A percentile compares a stretch with the other conserved stretches of the same genome.
These are phyloP conservation scores for Myotisia sp. DNA, from an alignment of 2,329 filamentous ascomycete genomes.

Conservation along the genomic window DNA sequence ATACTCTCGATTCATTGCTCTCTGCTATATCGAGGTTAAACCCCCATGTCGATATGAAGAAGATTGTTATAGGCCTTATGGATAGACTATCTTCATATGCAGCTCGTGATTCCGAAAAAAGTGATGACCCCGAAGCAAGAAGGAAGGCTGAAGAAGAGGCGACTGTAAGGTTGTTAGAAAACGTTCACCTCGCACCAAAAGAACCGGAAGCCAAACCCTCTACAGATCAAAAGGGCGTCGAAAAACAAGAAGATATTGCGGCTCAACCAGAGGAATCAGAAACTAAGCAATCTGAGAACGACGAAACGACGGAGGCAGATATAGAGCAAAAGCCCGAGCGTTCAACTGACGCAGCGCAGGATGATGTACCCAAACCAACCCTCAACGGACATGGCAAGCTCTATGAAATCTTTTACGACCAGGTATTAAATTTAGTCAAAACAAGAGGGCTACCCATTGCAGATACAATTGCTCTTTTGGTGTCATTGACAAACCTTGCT, in stretches of 20 bases:
- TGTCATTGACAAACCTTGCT: slow-evolving; percentile 86
- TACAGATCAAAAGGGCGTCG: slow-evolving; percentile 16
- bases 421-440: slow-evolving; percentile 86
- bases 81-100: slow-evolving; percentile 88
- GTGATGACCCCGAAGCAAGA: slow-evolving; percentile 56
- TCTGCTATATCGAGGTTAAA: slow-evolving; percentile 86
- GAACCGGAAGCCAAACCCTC: slow-evolving; percentile 21
- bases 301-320: slow-evolving; percentile 12
- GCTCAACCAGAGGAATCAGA: slow-evolving; percentile 23
- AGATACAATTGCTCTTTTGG: slow-evolving; percentile 82
- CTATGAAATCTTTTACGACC: slow-evolving; percentile 94
- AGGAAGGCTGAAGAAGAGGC: slow-evolving; percentile 75
- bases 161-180: slow-evolving; percentile 61
- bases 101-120: slow-evolving; percentile 64
- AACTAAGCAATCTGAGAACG: slow-evolving; percentile 11
- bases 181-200: slow-evolving; percentile 44
- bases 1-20: slow-evolving; percentile 89
- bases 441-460: slow-evolving; percentile 82
- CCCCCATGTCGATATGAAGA: slow-evolving; percentile 93
- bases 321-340: slow-evolving; percentile 21
- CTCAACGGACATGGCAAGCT: slow-evolving; percentile 58
- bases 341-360: slow-evolving; percentile 15
- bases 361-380: slow-evolving; percentile 23
- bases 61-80: slow-evolving; percentile 96
- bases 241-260: slow-evolving; percentile 24